Conservation (phyloP, 371 early-diverging fungal species). For the Syncephalastrum sp. region DNA sequence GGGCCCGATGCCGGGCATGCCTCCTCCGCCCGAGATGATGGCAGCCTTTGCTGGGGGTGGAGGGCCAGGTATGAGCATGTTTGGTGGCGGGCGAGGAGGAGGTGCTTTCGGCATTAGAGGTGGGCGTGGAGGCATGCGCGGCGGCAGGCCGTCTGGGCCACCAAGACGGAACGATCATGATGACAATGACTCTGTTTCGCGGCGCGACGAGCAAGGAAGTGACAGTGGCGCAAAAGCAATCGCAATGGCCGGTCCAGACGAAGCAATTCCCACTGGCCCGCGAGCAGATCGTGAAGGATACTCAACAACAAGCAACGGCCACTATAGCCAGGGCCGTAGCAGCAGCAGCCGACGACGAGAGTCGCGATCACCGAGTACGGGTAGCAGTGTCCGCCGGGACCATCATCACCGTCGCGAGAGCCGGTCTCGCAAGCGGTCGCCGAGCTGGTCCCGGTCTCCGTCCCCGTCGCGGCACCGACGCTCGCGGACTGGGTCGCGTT, state of each 20-base stretch:
- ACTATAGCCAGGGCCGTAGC: constrained; percentile 15
- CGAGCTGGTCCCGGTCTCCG: constrained; percentile 19
- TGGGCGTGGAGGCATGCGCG: constrained; percentile 6
- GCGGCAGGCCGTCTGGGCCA: constrained; percentile 7
- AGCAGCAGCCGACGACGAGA: constrained; percentile 18
- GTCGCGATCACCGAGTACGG: constrained; percentile 2
- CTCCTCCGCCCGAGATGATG: constrained; percentile 39
- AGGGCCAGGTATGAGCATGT: constrained; percentile 17
- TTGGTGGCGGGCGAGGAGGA: constrained; percentile 25
- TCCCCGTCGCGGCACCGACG: constrained; percentile 17
- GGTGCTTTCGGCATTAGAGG: constrained; percentile 14
- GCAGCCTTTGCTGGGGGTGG: constrained; percentile 10
- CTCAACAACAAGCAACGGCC: not conserved
- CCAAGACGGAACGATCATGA: constrained; percentile 5
- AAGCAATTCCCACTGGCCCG: constrained; percentile 28
- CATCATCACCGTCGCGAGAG: constrained; percentile 5
- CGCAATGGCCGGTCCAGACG: constrained; percentile 24
- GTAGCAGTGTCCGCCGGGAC: constrained; percentile 1
- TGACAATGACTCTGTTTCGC: constrained; percentile 3
- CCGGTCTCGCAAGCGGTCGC: constrained; percentile 11
- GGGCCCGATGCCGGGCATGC: constrained; percentile 34
- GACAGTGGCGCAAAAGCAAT: constrained; percentile 15
- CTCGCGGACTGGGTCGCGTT: constrained; percentile 18
- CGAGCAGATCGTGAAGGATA: constrained; percentile 23
- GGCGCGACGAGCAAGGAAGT: constrained; percentile 3